A percentile compares a stretch with the other conserved stretches of the same genome.
Conservation (phyloP, 179 eudicot genomes). For the Nepenthes alata region DNA sequence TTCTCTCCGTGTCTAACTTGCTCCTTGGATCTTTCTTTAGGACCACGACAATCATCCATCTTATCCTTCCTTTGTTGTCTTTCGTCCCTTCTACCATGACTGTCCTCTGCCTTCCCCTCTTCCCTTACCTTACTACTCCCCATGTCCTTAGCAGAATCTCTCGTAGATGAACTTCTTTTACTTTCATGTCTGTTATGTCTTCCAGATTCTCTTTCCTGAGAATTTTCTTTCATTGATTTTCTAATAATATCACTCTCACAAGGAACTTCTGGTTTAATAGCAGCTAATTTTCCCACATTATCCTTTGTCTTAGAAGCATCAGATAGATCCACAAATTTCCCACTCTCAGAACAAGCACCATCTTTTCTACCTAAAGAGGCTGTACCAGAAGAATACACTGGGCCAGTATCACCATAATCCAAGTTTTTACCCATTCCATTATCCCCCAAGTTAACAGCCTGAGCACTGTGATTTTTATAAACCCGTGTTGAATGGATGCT, state of each 20-base stretch:
- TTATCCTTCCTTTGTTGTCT: conserved; percentile 38
- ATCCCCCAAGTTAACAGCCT: conserved; percentile 14
- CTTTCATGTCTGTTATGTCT: conserved; percentile 34
- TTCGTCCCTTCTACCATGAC: conserved; percentile 36
- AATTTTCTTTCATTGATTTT: conserved; percentile 28
- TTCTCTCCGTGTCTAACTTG: conserved; percentile 39
- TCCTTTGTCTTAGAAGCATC: conserved; percentile 21
- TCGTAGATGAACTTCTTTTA: conserved; percentile 32
- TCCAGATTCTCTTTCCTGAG: conserved; percentile 27
- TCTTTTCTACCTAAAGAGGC: conserved; percentile 14
- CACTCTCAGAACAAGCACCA: conserved; percentile 16
- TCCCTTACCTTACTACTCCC: conserved; percentile 31
- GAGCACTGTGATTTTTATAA: conserved; percentile 10
- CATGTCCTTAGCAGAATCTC: conserved; percentile 23
- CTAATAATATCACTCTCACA: conserved; percentile 15
- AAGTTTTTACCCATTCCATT: conserved; percentile 11
- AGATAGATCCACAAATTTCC: conserved; percentile 10
- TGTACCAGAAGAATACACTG: conserved; percentile 13
- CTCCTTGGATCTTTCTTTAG: conserved; percentile 50
- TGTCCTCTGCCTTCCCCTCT: conserved; percentile 35
- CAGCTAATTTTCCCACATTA: conserved; percentile 17
- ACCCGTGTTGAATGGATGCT: conserved; percentile 20
- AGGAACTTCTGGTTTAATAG: conserved; percentile 23
- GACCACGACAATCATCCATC: conserved; percentile 25
- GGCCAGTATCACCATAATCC: conserved; percentile 12